Evolutionary conservation across 305 asterid genomes (phyloP).

Genomic region (Solanum chacoense): DNA sequence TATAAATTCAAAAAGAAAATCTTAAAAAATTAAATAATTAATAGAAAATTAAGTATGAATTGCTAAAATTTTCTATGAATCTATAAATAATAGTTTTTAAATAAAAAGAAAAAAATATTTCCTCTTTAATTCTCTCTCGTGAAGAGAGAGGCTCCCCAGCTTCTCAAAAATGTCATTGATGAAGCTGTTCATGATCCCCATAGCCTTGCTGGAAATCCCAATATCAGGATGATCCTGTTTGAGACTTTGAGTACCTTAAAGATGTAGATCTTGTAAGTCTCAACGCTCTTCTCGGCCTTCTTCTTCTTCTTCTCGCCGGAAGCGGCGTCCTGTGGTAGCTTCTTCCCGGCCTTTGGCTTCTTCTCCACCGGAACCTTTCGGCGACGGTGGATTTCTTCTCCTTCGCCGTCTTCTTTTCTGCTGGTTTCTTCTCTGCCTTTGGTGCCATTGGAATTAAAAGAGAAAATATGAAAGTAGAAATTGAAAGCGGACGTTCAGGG

Average conservation of each 20-base stretch:
- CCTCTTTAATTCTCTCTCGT: not conserved
- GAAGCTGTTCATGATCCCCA: not conserved
- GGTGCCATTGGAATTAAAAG: not conserved
- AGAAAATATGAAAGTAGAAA: constrained; percentile 31
- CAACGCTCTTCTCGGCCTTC: not conserved
- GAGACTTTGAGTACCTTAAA: not conserved
- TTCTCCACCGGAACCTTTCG: not conserved
- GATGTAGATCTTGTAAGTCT: not conserved
- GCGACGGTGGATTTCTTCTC: not conserved
- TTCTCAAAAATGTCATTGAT: not conserved
- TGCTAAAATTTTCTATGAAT: not conserved
- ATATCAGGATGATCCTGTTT: not conserved
- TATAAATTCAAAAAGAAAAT: not conserved
- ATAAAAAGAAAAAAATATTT: not conserved
- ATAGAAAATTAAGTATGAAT: not conserved
- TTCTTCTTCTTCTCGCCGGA: not conserved
- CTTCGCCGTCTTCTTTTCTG: not conserved
- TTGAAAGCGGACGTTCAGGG: not conserved
- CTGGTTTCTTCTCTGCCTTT: not conserved
- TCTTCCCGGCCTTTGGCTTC: not conserved
- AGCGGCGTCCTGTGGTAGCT: not conserved
- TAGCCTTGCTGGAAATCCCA: not conserved
- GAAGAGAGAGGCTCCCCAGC: not conserved
- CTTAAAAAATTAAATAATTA: not conserved
- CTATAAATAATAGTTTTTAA: not conserved